Evolutionary conservation across 202 grass and related monocot species (phyloP), one percentile per base, ranked within the genome.

Genomic region (Schoenoplectus triqueter): DNA sequence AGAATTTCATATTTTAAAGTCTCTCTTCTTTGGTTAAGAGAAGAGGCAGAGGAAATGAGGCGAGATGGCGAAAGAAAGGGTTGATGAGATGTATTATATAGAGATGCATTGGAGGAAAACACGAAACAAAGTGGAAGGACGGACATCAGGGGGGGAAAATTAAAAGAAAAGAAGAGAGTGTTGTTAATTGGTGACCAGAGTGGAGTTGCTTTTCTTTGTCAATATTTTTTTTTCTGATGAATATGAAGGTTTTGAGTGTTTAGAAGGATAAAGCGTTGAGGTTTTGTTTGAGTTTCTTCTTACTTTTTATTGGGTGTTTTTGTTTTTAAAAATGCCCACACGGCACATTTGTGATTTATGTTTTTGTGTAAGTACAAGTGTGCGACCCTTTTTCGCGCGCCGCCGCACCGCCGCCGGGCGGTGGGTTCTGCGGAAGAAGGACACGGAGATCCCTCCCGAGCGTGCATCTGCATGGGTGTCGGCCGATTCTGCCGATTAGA

Each of bases 1-100:
- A 95, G 91, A 98, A 98, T 84, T 99, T 99, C 90, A 99, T 94
- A 90, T 94, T 94, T 84, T 20, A 41, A 14, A 6, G 10, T 9
- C 81, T 52, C 19, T 67, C 42, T 64, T 10, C 2, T 54, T 10
- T 45, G 18, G 18, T 64, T 66, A 15, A 41, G 84, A 57, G 56
- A 83, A 59, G 10, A 65, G 39, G n/a, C 17, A 82, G 50, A 69
- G 54, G n/a, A 11, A 67, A 6, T 50, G 62, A 71, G 60, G 82
- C 60, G 76, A 81, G 48, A 41, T 85, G 62, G 62, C 78, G 84
- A 15, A 41, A 7, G 55, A 21, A 17, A 70, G 11, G 44, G 18
- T 41, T 61, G 50, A 64, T 41, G 69, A 17, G 76, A 69, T 47
- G 69, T 51, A 22, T 87, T 87, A 78, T 87, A 86, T 86, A 84